Evolutionary conservation across 495 filamentous ascomycete species (phyloP), one percentile per base, ranked within the genome.

Genomic region (Cercophora samala): DNA sequence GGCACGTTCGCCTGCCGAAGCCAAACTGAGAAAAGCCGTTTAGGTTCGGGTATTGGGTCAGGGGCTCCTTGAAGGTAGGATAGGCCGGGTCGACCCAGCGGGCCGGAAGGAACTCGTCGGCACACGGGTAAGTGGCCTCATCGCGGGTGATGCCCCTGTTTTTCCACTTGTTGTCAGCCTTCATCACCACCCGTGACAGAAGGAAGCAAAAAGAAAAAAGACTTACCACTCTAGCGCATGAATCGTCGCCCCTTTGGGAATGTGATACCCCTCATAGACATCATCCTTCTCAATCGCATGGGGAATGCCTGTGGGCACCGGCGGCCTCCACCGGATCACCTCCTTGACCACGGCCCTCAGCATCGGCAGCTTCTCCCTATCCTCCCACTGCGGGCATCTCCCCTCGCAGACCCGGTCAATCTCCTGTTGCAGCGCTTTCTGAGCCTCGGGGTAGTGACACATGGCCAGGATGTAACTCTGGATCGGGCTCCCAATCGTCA

Each of bases 141-240:
- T 90, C 84, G 60, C 88, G 83, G 29, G 86, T 84, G 68, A 90
- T 89, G 52, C 82, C 85, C 88, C 87, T 77, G 32, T 80, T 60
- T 29, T 64, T 54, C 79, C 23, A 55, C 65, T 60, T 32, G 66
- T 46, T 46, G 66, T 46, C 13, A 46, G 37, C 37, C 4, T 22
- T 11, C 21, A 58, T 29, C 22, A 58, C 37, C 29, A 32, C 29
- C 52, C 4, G 52, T 4, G 13, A 23, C 8, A 11, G 22, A 23
- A 56, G 1, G 18, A 13, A 22, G 42, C n/a, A 32, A 1, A 46
- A 17, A 46, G 22, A 18, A 0, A 46, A 24, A 54, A 29, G 19
- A 74, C 76, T 60, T 71, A 82, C 82, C 82, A 85, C 68, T 85
- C 85, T 4, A 87, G 66, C 0, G 86, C 84, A 66, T 88, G 85